Base-by-base conservation (phyloP, 768 basidiomycete species). In the Favolaschia claudopus region DNA sequence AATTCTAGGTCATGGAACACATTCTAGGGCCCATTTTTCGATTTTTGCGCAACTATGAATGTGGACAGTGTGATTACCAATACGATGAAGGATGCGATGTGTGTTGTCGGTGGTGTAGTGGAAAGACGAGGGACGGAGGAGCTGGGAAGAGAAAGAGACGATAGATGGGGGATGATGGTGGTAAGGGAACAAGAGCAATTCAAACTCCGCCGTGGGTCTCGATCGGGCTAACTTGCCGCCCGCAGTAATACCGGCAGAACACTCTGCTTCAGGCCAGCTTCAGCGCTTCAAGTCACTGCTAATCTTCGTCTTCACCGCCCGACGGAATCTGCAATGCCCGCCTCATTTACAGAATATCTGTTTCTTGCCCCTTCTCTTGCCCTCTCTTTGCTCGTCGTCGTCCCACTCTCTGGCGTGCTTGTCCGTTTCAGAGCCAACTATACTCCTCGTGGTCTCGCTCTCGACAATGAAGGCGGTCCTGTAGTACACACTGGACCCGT, bases 401-500 rank as follows among this genome's bases (percentile, higher is more conserved):
- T 91, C 5, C 85, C 87, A 12, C 74, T 92, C 13, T 81, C 85
- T 8, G 92, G 91, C 5, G 79, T 88, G 13, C 78, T 93, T 10
- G 87, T 93, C 8, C 82, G 92, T 43, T 87, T 91, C 70, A 82
- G 93, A 73, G 91, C 90, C 28, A 92, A 94, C 69, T 94, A 91
- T 77, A 92, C 91, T 68, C 93, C 93, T 3, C 91, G 89, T 72
- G 91, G 89, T 32, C 85, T 95, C 36, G 90, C 89, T 49, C 80
- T 94, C 36, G 92, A 93, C 71, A 76, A 82, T 27, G 91, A 92
- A 69, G 91, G 89, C 32, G 86, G 82, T 39, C 87, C 85, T n/a
- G 82, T 87, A 71, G 85, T 91, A 0, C 86, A 92, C 66, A 88
- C 90, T 5, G 89, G 88, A 6, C 93, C 92, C 56, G 82, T 91